These are phyloP conservation scores for Parathielavia hyrcaniae DNA, from an alignment of 495 filamentous ascomycete species.

Conservation along the genomic window DNA sequence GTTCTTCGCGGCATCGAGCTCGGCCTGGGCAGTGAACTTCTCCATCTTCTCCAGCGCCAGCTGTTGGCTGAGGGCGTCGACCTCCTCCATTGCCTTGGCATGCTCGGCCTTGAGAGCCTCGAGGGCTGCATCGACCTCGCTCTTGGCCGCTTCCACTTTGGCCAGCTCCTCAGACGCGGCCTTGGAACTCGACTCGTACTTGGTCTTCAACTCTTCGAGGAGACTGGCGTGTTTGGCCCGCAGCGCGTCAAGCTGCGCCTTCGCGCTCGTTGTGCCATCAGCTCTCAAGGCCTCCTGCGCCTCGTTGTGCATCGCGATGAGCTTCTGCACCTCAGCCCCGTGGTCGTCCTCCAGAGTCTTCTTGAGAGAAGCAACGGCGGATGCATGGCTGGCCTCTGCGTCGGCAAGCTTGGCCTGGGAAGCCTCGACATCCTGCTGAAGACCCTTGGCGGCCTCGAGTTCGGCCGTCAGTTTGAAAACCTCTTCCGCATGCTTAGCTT, in stretches of 20 bases:
- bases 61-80: constrained; percentile 41
- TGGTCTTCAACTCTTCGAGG: constrained; percentile 39
- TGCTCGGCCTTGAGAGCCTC: constrained; percentile 32
- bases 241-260: constrained; percentile 37
- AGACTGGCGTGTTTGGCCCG: constrained; percentile 38
- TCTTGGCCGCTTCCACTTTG: constrained; percentile 22
- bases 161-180: constrained; percentile 23
- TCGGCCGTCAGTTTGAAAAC: constrained; percentile 33
- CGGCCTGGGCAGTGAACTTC: constrained; percentile 48
- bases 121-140: constrained; percentile 21
- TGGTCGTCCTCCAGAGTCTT: constrained; percentile 43
- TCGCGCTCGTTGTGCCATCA: constrained; percentile 28
- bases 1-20: constrained; percentile 47
- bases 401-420: constrained; percentile 40
- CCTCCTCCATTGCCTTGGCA: constrained; percentile 37
- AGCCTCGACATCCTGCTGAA: constrained; percentile 33
- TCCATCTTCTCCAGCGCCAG: constrained; percentile 51
- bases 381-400: constrained; percentile 33
- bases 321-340: constrained; percentile 44
- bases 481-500: constrained; percentile 31
- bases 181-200: constrained; percentile 28
- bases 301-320: constrained; percentile 41
- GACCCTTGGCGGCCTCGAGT: constrained; percentile 31
- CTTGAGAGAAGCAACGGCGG: constrained; percentile 38
- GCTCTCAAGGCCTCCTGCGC: constrained; percentile 38